phyloP scores from a whole-genome alignment of 108 stramenopile genomes.

The Skeletonema costatum region DNA sequence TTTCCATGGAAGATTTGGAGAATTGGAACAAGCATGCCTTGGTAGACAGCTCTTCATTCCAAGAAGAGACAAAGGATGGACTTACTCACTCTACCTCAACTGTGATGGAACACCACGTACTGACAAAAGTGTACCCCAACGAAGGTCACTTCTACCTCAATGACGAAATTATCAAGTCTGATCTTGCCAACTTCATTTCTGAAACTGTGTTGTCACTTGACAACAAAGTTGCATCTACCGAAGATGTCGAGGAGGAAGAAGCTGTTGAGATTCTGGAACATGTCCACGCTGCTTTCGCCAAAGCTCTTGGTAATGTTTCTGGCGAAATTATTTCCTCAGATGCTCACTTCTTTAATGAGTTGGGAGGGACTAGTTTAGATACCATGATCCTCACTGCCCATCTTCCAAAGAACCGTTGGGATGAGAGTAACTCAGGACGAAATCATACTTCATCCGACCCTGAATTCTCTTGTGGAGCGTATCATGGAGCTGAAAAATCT shows the following conservation, averaged over 20 bases:
- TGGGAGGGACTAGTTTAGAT: conserved; percentile 14
- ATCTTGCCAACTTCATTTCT: conserved; percentile 5
- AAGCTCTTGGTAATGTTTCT: not conserved
- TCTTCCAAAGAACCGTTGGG: conserved; percentile 1
- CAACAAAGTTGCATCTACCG: not conserved
- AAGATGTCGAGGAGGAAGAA: not conserved
- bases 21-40: not conserved
- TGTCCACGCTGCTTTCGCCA: not conserved
- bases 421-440: conserved; percentile 19
- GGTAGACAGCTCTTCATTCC: too few species aligned
- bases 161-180: not conserved
- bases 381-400: conserved; percentile 9
- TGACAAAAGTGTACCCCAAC: not conserved
- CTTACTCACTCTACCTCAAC: too few species aligned
- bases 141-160: conserved; percentile 16
- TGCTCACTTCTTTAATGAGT: conserved; percentile 13
- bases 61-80: too few species aligned
- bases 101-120: too few species aligned
- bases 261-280: not conserved
- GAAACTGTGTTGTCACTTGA: not conserved
- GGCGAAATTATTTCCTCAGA: not conserved
- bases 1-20: conserved; percentile 5
- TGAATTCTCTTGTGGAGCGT: conserved; percentile 1
- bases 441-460: conserved; percentile 10
- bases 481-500: conserved; percentile 8